Percentiles rank a stretch among this genome's conserved stretches.
Evolutionary conservation across 257 asterid genomes (phyloP).

Genomic region (Eustoma russellianum): DNA sequence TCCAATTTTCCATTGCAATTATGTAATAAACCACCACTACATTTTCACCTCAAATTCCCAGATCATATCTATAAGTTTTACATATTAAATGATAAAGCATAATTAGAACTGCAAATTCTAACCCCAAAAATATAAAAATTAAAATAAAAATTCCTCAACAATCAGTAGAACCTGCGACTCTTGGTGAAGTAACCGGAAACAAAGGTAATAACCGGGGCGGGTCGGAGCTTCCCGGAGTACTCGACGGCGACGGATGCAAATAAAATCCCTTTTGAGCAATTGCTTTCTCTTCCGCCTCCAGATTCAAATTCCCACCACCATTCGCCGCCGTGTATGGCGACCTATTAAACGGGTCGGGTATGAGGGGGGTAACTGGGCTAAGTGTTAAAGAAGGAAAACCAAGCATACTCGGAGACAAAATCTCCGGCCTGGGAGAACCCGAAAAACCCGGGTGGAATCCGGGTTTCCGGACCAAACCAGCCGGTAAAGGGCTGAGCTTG

Average conservation of each 20-base stretch:
- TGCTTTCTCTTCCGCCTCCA: constrained; percentile 71
- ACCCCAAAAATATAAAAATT: background rate
- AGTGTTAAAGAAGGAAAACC: constrained; percentile 76
- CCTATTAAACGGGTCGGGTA: constrained; percentile 76
- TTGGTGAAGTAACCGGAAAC: constrained; percentile 80
- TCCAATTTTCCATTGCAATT: constrained; percentile 25
- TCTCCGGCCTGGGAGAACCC: constrained; percentile 64
- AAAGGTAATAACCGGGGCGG: constrained; percentile 83
- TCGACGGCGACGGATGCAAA: constrained; percentile 80
- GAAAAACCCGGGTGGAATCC: constrained; percentile 37
- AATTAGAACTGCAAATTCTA: constrained; percentile 19
- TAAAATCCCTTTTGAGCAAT: constrained; percentile 64
- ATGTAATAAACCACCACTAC: constrained; percentile 12
- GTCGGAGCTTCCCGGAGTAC: constrained; percentile 77
- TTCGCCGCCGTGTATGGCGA: constrained; percentile 15
- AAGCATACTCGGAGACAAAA: constrained; percentile 75
- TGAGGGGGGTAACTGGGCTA: constrained; percentile 91
- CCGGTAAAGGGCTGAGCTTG: constrained; percentile 61
- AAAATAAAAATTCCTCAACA: constrained; percentile 29
- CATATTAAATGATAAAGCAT: constrained; percentile 33
- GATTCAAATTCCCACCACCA: constrained; percentile 25
- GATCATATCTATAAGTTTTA: constrained; percentile 36
- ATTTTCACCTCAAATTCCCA: constrained; percentile 22
- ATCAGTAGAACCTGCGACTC: constrained; percentile 44
- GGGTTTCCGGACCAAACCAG: constrained; percentile 34